Evolutionary conservation across 2,329 filamentous ascomycete genomes (phyloP).

Genomic region (Pseudonectria buxi): DNA sequence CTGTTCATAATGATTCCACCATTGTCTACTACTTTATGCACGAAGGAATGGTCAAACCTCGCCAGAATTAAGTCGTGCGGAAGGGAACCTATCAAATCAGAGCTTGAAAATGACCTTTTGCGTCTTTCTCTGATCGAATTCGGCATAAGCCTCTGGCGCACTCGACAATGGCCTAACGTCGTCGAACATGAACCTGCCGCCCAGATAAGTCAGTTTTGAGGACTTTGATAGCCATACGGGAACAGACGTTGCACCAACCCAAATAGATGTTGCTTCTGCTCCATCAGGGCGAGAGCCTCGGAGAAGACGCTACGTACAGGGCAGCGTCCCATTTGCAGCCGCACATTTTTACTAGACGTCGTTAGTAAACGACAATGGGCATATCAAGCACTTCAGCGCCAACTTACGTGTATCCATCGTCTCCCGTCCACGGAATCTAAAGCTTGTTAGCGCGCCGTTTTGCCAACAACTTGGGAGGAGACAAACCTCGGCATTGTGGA

Average conservation of each 20-base stretch:
- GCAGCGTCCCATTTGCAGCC: conserved; percentile 69
- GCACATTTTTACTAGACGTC: conserved; percentile 57
- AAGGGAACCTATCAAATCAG: conserved; percentile 15
- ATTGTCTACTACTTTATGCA: conserved; percentile 81
- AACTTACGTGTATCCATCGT: conserved; percentile 51
- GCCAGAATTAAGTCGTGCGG: conserved; percentile 59
- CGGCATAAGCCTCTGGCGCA: conserved; percentile 60
- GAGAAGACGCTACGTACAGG: conserved; percentile 66
- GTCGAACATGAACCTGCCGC: conserved; percentile 66
- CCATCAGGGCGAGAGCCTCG: conserved; percentile 57
- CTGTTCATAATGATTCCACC: conserved; percentile 72
- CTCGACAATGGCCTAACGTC: conserved; percentile 64
- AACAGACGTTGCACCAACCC: conserved; percentile 41
- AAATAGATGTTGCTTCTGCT: conserved; percentile 59
- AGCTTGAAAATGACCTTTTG: conserved; percentile 67
- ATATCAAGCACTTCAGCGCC: too few species aligned
- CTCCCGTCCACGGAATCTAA: conserved; percentile 60
- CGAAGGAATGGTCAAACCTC: conserved; percentile 79
- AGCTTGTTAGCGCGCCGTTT: conserved; percentile 3
- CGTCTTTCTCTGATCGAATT: conserved; percentile 66
- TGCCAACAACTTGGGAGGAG: neutral
- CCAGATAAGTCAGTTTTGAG: conserved; percentile 10
- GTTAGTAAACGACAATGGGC: conserved; percentile 12
- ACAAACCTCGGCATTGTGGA: conserved; percentile 64
- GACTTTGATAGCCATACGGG: neutral